A percentile compares a stretch with the other conserved stretches of the same genome.
These are phyloP conservation scores for Ophiostoma ips DNA, from an alignment of 2,329 filamentous ascomycete genomes.

Conservation along the genomic window DNA sequence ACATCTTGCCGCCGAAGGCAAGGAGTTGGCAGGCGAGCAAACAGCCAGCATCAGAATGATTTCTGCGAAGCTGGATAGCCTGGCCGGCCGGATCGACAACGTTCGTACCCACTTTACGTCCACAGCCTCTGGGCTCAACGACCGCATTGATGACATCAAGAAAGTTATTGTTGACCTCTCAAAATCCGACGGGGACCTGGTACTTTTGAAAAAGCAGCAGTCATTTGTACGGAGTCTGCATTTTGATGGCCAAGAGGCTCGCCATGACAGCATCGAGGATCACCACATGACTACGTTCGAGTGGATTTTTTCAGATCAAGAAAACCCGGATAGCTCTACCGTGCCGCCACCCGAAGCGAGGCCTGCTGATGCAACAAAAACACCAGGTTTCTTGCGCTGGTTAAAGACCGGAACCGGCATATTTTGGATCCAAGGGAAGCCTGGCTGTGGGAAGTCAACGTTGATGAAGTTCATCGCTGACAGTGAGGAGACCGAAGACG, in stretches of 20 bases:
- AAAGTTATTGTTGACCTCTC: background rate
- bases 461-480: background rate
- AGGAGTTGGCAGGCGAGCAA: no score
- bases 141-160: background rate
- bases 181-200: background rate
- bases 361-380: background rate
- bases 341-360: background rate
- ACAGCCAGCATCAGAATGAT: no score
- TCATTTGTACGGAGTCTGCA: background rate
- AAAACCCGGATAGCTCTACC: background rate
- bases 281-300: background rate
- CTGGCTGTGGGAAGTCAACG: background rate
- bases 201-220: background rate
- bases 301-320: background rate
- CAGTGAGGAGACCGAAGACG: background rate
- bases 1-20: no score
- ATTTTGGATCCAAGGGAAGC: background rate
- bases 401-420: background rate
- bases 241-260: background rate
- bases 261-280: background rate
- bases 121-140: background rate
- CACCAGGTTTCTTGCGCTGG: background rate
- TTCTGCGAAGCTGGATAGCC: no score
- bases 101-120: background rate
- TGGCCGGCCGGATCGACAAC: no score